Evolutionary conservation across 371 early-diverging fungal species (phyloP), one percentile per base, ranked within the genome.

Genomic region (Mucor irregularis): DNA sequence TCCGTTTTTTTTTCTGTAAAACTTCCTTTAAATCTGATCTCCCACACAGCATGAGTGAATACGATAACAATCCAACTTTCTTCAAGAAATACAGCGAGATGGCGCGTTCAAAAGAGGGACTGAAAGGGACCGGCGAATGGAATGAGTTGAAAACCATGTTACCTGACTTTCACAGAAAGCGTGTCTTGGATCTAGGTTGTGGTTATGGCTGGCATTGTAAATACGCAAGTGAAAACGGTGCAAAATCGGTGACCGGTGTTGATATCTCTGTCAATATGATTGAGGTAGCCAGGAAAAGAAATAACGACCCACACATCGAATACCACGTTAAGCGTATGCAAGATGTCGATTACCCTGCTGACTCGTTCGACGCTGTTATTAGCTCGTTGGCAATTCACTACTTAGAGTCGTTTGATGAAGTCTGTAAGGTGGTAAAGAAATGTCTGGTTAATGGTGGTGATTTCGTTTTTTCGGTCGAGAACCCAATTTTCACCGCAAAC

Each of bases 191-290:
- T 42, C 11, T 64, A 4, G 64, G 64, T 1, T 64, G 64, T 44
- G 64, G 64, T 14, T 64, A 53, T 34, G 59, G 64, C 9, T 64
- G 64, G 64, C 60, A 59, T 17, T 54, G 60, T 42, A 34, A 49
- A 13, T 64, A 64, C 33, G 64, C 64, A 3, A 50, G 38, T 2
- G 49, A 64, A 19, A 48, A 59, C 3, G 64, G 64, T 19, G 59
- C 64, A 2, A 21, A 21, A 5, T 8, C 16, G 5, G 51, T 64
- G 2, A 13, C 50, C 5, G 64, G 64, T 16, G 30, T 64, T 13
- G 64, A 64, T 21, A 16, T 17, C 16, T 64, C 64, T 2, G 31
- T 44, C 10, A 64, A 64, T 17, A 64, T 64, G 64, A 13, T 64
- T 3, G 19, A 48, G 9, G 45, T 44, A 7, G 64, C 64, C 10